Conservation (phyloP, 1,139 yeast genomes). For the Yamadazyma atmosphaerica region DNA sequence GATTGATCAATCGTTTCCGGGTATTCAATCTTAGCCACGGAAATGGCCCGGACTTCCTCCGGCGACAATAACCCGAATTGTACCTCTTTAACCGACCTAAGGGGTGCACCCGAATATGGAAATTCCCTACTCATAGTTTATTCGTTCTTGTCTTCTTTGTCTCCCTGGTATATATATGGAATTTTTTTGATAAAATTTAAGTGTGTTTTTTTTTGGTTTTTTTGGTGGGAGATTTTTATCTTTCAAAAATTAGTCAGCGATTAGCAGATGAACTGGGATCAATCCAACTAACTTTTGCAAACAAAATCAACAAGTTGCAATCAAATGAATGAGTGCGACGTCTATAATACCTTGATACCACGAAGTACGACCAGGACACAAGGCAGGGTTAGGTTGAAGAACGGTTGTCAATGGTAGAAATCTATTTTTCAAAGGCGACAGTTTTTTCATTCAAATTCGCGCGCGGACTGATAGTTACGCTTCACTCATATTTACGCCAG, state of each 20-base stretch:
- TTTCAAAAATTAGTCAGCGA: not conserved
- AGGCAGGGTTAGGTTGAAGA: constrained; percentile 7
- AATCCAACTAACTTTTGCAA: constrained; percentile 7
- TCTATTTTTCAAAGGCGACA: constrained; percentile 14
- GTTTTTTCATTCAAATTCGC: constrained; percentile 5
- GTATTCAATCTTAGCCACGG: constrained; percentile 95
- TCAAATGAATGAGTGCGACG: constrained; percentile 19
- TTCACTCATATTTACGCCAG: not conserved
- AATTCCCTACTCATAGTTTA: constrained; percentile 54
- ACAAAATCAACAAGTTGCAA: constrained; percentile 10
- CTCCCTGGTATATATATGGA: constrained; percentile 5
- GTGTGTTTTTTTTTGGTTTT: constrained; percentile 6
- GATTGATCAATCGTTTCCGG: constrained; percentile 99
- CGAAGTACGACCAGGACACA: constrained; percentile 7
- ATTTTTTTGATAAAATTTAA: constrained; percentile 8
- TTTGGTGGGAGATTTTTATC: not conserved
- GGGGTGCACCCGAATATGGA: constrained; percentile 96
- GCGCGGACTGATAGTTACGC: constrained; percentile 7
- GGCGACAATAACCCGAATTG: constrained; percentile 98
- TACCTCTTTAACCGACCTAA: constrained; percentile 94
- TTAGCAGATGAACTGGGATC: not conserved
- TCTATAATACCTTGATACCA: constrained; percentile 10
- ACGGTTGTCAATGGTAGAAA: constrained; percentile 3
- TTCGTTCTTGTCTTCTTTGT: not conserved
- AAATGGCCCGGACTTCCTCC: constrained; percentile 94